Evolutionary conservation across 2,329 filamentous ascomycete genomes (phyloP), one percentile per base, ranked within the genome.

Genomic region (Phialocephala sp.): DNA sequence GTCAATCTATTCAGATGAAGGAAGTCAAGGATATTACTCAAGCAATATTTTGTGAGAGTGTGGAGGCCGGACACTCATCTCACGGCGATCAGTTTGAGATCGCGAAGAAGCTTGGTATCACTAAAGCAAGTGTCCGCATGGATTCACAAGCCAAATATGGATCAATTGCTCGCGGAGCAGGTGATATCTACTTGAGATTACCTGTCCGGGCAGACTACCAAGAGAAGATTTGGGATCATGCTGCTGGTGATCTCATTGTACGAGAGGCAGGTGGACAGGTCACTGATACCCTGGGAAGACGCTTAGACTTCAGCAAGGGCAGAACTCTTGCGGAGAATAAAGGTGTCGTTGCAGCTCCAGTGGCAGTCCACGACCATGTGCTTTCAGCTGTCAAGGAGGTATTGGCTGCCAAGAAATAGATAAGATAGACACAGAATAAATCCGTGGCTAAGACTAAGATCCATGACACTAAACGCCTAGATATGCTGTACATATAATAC

Each of bases 181-280:
- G 94, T 59, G 95, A 99, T 76, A 89, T 99, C 71, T 99, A 99
- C 80, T 85, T 99, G 65, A 87, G 96, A 62, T 82, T 99, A 65
- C 95, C 95, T 3, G 90, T 92, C 5, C 91, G 87, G 77, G 91
- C 90, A 72, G 89, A 90, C 62, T 99, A 99, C 81, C 89, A 97
- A 78, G 95, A 99, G 85, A 99, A 99, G 87, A 99, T 99, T 72
- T 99, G 95, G 95, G 95, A 99, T 77, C 95, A 99, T 78, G 95
- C 95, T 20, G 95, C 94, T 14, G 95, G 95, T 47, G 94, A 97
- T 74, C 81, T 99, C 66, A 94, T 99, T 71, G 95, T 98, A 47
- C 86, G 94, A 64, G 96, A 99, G 80, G 93, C 95, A 2, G 95
- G 95, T 60, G 96, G 95, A 58, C 84, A 91, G 75, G 94, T 99